phyloP scores from a whole-genome alignment of 1,284 basidiomycete species.

The Filobasidium uniguttulatum region DNA sequence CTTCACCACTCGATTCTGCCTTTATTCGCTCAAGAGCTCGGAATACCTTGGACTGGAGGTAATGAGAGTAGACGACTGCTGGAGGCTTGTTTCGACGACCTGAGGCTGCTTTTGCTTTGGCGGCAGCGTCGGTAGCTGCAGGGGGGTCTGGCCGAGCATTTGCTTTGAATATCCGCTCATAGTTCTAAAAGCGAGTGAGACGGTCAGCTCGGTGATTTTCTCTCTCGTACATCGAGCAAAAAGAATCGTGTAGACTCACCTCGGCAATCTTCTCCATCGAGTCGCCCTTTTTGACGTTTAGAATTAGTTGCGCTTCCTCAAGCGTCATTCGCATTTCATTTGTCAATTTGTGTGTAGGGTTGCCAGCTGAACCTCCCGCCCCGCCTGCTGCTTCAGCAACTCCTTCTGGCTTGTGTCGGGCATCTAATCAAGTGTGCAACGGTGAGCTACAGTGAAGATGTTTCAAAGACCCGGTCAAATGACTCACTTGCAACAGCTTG shows the following conservation, averaged over 20 bases:
- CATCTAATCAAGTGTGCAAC: conserved; percentile 47
- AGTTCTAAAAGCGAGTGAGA: conserved; percentile 49
- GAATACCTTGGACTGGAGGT: conserved; percentile 91
- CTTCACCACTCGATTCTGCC: conserved; percentile 27
- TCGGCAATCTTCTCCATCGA: conserved; percentile 54
- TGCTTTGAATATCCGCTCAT: conserved; percentile 81
- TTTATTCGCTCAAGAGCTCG: conserved; percentile 79
- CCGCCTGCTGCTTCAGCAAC: conserved; percentile 23
- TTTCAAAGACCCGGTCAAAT: too few species aligned
- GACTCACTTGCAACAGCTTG: conserved; percentile 88
- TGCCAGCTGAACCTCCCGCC: conserved; percentile 16
- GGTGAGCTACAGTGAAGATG: neutral
- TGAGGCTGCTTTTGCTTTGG: conserved; percentile 19
- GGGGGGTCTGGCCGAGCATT: conserved; percentile 57
- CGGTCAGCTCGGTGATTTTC: neutral
- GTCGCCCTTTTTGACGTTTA: conserved; percentile 74
- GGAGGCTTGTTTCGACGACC: conserved; percentile 23
- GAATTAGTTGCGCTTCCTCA: conserved; percentile 86
- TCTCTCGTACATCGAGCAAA: neutral
- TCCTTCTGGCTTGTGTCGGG: conserved; percentile 53
- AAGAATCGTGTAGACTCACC: conserved; percentile 43
- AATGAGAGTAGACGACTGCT: conserved; percentile 57
- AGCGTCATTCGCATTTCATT: conserved; percentile 75
- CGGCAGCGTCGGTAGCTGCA: conserved; percentile 34
- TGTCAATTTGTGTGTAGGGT: conserved; percentile 55